Evolutionary conservation across 2,329 filamentous ascomycete genomes (phyloP), one percentile per base, ranked within the genome.

Genomic region (Fusarium avenaceum): DNA sequence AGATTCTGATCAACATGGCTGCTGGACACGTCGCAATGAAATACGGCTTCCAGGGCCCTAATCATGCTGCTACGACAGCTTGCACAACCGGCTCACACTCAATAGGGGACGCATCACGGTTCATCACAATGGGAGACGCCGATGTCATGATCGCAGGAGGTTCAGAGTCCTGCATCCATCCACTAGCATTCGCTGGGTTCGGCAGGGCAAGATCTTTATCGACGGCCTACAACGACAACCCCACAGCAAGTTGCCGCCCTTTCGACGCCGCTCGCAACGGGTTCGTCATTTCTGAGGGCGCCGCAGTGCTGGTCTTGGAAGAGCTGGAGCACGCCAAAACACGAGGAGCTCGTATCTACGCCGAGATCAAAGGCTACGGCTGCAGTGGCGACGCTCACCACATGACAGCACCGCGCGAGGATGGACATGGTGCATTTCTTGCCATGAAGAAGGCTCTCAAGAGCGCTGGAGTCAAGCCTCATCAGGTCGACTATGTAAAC

Each of bases 81-180:
- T 99, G 96, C 78, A 98, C 96, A 1, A 99, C 96, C 0, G 96
- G 96, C 13, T 93, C 95, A 1, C 96, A 99, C 80, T 94, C 94
- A 2, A 90, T 99, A 49, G 96, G 95, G 19, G 96, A 99, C 77
- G 96, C 96, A 7, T 90, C 92, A n/a, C 89, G 95, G 19, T 93
- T 97, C 76, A 95, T 99, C 65, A 88, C 91, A n/a, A 90, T 90
- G 75, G 94, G 94, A 8, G 95, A 98, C 76, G 95, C 95, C 45
- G 87, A 97, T 77, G 91, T 98, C 55, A 98, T 99, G 94, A 81
- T 99, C 10, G 94, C 96, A n/a, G 96, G 96, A 42, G 95, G 95
- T 28, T 89, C 95, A 10, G 96, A 99, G 79, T 94, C 95, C 0
- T 99, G 96, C 77, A 95, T 99, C 57, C 95, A 99, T 76, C 96